phyloP scores from a whole-genome alignment of 1,139 yeast species.

The Debaryomycetaceae sp. region DNA sequence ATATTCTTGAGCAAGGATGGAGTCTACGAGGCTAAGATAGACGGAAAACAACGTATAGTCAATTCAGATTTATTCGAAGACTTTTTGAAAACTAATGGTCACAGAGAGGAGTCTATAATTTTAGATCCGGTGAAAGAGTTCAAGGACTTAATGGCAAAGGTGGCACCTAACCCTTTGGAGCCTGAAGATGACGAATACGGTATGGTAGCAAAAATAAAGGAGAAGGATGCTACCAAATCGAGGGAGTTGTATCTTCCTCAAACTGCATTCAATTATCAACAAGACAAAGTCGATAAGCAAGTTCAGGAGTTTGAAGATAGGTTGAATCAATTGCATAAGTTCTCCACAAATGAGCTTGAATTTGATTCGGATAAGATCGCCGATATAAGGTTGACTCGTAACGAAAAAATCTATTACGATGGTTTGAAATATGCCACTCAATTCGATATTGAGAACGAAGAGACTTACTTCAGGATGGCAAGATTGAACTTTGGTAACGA shows the following conservation, averaged over 20 bases:
- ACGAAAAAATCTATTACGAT: constrained; percentile 14
- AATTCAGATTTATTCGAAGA: constrained; percentile 23
- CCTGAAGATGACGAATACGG: constrained; percentile 19
- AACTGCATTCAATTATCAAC: constrained; percentile 15
- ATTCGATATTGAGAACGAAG: constrained; percentile 13
- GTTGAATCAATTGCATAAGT: constrained; percentile 8
- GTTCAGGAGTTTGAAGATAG: constrained; percentile 11
- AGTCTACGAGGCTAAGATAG: constrained; percentile 28
- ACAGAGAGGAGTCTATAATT: constrained; percentile 13
- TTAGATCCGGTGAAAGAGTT: constrained; percentile 21
- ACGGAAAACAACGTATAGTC: constrained; percentile 17
- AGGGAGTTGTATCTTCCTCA: constrained; percentile 11
- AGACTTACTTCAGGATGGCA: constrained; percentile 24
- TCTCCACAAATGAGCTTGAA: constrained; percentile 18
- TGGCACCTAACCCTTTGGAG: constrained; percentile 15
- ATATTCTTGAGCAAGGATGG: constrained; percentile 24
- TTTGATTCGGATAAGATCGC: constrained; percentile 16
- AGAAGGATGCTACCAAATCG: constrained; percentile 11
- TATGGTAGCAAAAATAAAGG: constrained; percentile 19
- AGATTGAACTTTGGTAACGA: constrained; percentile 11
- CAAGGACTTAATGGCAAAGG: constrained; percentile 11
- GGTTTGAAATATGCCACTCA: constrained; percentile 13
- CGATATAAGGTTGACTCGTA: constrained; percentile 9
- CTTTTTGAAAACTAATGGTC: constrained; percentile 17
- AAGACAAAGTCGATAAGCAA: constrained; percentile 12